Conservation (phyloP, 345 rosid genomes). For the Corchorus capsularis region DNA sequence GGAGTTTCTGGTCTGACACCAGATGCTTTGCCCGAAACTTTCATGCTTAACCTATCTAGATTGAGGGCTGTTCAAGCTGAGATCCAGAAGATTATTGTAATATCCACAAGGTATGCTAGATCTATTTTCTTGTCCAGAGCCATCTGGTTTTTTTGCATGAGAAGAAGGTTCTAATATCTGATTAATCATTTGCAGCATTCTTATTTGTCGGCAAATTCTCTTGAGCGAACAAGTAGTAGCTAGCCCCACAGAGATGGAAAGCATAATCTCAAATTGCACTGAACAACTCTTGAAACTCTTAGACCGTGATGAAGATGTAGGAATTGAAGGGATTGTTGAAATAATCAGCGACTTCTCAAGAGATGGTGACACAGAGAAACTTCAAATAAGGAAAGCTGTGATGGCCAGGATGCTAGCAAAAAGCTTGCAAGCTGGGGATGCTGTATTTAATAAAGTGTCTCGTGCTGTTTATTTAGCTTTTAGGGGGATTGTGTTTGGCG, state of each 20-base stretch:
- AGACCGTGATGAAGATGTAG: constrained; percentile 49
- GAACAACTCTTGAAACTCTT: constrained; percentile 50
- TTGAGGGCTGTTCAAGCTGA: constrained; percentile 73
- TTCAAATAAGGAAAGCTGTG: constrained; percentile 48
- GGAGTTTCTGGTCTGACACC: constrained; percentile 61
- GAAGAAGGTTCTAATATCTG: constrained; percentile 6
- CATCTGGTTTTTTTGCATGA: neutral
- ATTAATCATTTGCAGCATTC: constrained; percentile 54
- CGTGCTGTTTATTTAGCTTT: constrained; percentile 60
- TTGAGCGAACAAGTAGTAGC: constrained; percentile 50
- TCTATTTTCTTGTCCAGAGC: neutral
- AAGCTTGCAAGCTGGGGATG: constrained; percentile 78
- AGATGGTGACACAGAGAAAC: constrained; percentile 33
- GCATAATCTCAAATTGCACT: constrained; percentile 41
- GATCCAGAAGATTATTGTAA: constrained; percentile 76
- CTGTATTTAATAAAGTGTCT: constrained; percentile 74
- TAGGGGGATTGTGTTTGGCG: constrained; percentile 69
- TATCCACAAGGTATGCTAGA: constrained; percentile 57
- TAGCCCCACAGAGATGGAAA: constrained; percentile 59
- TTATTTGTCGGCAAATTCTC: constrained; percentile 74
- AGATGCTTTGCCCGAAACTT: constrained; percentile 70
- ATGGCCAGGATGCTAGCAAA: constrained; percentile 69
- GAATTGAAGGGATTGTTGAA: constrained; percentile 62
- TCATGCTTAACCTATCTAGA: constrained; percentile 64
- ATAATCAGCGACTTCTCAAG: constrained; percentile 40